Conservation (phyloP, 495 filamentous ascomycete species). For the Corynascus novoguineensis region DNA sequence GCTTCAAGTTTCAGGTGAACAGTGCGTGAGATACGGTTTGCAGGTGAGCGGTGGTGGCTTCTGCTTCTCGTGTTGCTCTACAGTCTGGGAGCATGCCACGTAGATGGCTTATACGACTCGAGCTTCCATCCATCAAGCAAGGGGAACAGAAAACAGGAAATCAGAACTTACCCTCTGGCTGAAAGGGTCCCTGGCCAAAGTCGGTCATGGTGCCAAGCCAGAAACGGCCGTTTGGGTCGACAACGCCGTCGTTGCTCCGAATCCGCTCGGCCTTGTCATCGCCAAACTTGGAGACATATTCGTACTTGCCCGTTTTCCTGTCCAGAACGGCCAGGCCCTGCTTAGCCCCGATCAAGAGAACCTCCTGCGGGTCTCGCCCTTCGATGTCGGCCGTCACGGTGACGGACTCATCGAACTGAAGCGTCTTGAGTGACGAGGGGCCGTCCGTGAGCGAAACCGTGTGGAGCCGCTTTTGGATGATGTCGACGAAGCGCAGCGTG, state of each 20-base stretch:
- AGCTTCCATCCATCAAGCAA: too few relatives aligned
- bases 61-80: not conserved
- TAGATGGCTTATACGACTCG: not conserved
- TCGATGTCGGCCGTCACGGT: conserved; percentile 83
- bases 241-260: conserved; percentile 73
- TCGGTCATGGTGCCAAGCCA: conserved; percentile 93
- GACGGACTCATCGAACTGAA: conserved; percentile 62
- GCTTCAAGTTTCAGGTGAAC: not conserved
- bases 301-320: conserved; percentile 55
- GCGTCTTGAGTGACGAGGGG: conserved; percentile 55
- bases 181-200: conserved; percentile 45
- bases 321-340: conserved; percentile 72
- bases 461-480: conserved; percentile 73
- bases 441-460: conserved; percentile 62
- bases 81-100: conserved; percentile 18
- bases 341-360: conserved; percentile 76
- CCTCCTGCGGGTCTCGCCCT: conserved; percentile 53
- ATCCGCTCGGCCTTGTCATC: conserved; percentile 43
- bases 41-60: not conserved
- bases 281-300: conserved; percentile 39
- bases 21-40: too few relatives aligned
- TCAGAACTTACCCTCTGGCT: conserved; percentile 47
- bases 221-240: conserved; percentile 75
- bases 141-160: not conserved
- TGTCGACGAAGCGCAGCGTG: conserved; percentile 83